Base-by-base conservation (phyloP, 371 early-diverging fungal genomes). In the Lichtheimia ornata region DNA sequence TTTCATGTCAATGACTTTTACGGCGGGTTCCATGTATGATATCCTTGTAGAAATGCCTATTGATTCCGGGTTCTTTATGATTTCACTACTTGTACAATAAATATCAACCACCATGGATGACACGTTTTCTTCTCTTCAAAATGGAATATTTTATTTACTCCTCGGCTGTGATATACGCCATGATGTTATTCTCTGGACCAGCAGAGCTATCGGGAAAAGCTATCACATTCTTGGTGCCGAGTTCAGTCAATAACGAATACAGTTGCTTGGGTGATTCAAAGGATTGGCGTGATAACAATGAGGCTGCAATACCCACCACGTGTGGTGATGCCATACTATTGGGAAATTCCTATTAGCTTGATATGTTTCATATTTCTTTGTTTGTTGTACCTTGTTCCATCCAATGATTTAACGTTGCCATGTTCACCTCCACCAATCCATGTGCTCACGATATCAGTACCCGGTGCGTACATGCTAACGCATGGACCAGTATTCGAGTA, bases 251-350 rank as follows among this genome's bases (percentile, higher is more conserved):
- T 3, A 45, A 62, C 7, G 59, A 20, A 27, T 75, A 75, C 1
- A 75, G 11, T 15, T 72, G 68, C 5, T 66, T 28, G 1, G 60
- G 62, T 20, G 42, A 53, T 5, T 13, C 47, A 57, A 62, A 75
- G 1, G 35, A 30, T 42, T 53, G 62, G 27, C 59, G 40, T 30
- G 74, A 61, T 58, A 76, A 47, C 24, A 77, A 44, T 22, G 50
- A 56, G 0, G 93, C 92, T 51, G 90, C 85, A 25, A 87, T 84
- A 41, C 94, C 94, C 30, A 89, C 79, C 11, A 91, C 91, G 70
- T 92, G 92, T 6, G 94, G 93, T 25, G 84, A 72, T 5, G 94
- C 91, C 94, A 94, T 94, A 44, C 76, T 74, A 52, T n/a, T 35
- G 2, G 11, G 11, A 35, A 35, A 2, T 11, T 22, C 22, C 6